phyloP scores from a whole-genome alignment of 2,329 filamentous ascomycete species.

The Fusarium sp. region DNA sequence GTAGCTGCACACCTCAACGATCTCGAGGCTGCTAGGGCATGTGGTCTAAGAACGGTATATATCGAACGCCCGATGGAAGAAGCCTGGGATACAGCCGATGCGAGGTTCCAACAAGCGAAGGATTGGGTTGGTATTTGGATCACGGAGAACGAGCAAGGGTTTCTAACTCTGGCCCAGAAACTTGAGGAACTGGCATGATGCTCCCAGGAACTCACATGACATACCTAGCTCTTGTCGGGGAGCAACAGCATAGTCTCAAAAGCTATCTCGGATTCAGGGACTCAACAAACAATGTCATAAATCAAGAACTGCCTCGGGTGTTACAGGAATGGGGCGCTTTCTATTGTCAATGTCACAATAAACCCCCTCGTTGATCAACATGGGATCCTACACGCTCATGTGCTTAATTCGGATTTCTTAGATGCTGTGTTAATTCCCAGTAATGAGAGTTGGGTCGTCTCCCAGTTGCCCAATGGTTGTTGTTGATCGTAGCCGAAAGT shows the following conservation, averaged over 20 bases:
- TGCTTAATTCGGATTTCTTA: not conserved
- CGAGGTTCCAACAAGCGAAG: slow-evolving; percentile 64
- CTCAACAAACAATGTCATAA: not conserved
- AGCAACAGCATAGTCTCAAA: not conserved
- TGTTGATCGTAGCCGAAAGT: not conserved
- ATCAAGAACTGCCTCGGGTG: not conserved
- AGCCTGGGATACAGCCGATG: slow-evolving; percentile 64
- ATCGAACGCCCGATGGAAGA: slow-evolving; percentile 78
- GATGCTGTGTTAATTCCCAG: not conserved
- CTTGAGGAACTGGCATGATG: slow-evolving; percentile 41
- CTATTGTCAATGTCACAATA: not conserved
- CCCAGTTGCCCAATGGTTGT: not conserved
- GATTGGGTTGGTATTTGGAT: slow-evolving; percentile 58
- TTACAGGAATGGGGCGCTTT: not conserved
- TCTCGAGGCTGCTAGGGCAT: slow-evolving; percentile 72
- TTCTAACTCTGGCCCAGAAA: slow-evolving; percentile 49
- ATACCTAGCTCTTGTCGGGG: not conserved
- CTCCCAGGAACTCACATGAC: not conserved
- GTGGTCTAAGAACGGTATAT: slow-evolving; percentile 78
- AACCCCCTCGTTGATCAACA: not conserved
- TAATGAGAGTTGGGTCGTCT: not conserved
- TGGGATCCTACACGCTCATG: not conserved
- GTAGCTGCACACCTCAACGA: slow-evolving; percentile 82
- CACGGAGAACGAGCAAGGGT: slow-evolving; percentile 49
- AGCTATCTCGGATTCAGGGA: not conserved